Base-by-base conservation (phyloP, 768 basidiomycete species). In the Mycena venus region DNA sequence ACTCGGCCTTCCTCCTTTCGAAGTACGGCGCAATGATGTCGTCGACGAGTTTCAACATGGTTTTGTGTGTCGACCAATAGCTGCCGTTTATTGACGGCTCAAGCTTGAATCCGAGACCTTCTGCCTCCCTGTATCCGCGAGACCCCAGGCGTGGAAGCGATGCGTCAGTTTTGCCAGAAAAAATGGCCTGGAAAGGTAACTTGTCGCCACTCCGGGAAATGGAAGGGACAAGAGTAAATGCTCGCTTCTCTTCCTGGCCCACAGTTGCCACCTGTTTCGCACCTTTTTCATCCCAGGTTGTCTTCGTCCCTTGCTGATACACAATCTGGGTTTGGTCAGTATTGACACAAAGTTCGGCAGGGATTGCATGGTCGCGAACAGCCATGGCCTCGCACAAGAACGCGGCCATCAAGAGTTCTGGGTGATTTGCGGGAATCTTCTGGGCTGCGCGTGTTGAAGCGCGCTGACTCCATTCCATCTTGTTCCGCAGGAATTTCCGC, bases 191-290 rank as follows among this genome's bases (percentile, higher is more conserved):
- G 40, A 86, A 79, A 11, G 84, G 86, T 7, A 88, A 79, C 14
- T 84, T 38, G 0, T 62, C 59, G 0, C 87, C 66, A 40, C 55
- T 58, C 17, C 1, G 10, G 9, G 55, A 58, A 21, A 64, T 64
- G 0, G 80, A 80, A 9, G 83, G 80, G 12, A 86, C 40, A 0
- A 86, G 32, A 0, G 86, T 88, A 60, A 87, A 84, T 21, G 87
- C 87, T 0, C 81, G 78, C 73, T 88, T 88, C 68, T 88, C 86
- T 1, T 86, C 86, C 14, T 66, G 34, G 0, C 87, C 86, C 3
- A 82, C 55, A 2, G 79, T 68, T 0, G 77, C 55, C 3, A 88
- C 84, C 65, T 88, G 87, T 67, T 84, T 83, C 0, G 78, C 71
- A 0, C 85, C 84, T 0, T 32, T 74, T 29, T 76, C 36, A 2